A percentile compares a stretch with the other conserved stretches of the same genome.
Evolutionary conservation across 768 basidiomycete species (phyloP).

Genomic region (Hericium alpestre): DNA sequence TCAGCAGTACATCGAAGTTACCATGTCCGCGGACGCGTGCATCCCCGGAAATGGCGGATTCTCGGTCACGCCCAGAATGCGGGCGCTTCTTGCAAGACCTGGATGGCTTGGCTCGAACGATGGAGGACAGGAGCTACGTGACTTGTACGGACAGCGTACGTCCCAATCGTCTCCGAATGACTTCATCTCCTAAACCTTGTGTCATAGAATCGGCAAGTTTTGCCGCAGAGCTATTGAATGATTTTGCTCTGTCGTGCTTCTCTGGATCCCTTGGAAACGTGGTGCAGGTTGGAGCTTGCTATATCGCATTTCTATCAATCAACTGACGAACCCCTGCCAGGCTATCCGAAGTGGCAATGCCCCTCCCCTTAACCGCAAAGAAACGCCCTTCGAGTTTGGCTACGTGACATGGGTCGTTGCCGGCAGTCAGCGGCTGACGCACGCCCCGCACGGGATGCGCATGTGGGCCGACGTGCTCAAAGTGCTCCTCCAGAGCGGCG

Average conservation of each 20-base stretch:
- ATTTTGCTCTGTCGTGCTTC: not conserved
- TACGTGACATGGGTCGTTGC: conserved; percentile 9
- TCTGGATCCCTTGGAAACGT: not conserved
- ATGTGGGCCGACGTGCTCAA: conserved; percentile 27
- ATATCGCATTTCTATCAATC: too few relatives aligned
- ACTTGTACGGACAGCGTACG: not conserved
- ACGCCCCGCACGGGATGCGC: not conserved
- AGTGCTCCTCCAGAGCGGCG: conserved; percentile 29
- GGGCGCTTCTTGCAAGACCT: not conserved
- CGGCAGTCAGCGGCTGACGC: conserved; percentile 9
- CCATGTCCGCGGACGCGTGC: too few relatives aligned
- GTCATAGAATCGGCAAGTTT: not conserved
- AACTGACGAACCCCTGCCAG: too few relatives aligned
- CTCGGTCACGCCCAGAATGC: not conserved
- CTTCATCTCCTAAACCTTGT: not conserved
- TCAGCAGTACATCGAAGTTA: too few relatives aligned
- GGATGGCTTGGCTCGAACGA: not conserved
- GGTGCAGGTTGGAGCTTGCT: too few relatives aligned
- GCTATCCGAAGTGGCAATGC: conserved; percentile 3
- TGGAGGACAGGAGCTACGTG: conserved; percentile 5
- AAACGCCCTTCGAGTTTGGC: conserved; percentile 14
- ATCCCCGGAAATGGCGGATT: not conserved
- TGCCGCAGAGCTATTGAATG: not conserved
- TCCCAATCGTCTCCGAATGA: not conserved
- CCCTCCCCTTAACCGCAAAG: conserved; percentile 9